These are phyloP conservation scores for Abortiporus biennis DNA, from an alignment of 1,284 basidiomycete genomes.

Conservation along the genomic window DNA sequence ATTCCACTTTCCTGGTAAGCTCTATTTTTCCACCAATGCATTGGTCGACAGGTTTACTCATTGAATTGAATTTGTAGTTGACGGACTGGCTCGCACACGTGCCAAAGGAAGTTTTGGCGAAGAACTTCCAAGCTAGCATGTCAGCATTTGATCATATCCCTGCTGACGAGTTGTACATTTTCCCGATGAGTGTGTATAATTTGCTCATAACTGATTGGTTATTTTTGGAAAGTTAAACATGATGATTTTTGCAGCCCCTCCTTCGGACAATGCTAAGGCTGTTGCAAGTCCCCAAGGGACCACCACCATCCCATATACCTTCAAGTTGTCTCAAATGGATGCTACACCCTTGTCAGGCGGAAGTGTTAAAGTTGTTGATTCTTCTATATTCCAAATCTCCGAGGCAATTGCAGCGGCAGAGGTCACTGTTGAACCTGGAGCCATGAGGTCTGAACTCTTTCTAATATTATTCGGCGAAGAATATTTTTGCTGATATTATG, in stretches of 20 bases:
- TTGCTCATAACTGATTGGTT: not conserved
- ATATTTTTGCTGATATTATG: not conserved
- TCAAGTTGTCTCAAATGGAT: constrained; percentile 45
- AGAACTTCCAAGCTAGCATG: constrained; percentile 32
- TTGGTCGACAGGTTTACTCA: not conserved
- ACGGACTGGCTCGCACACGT: constrained; percentile 34
- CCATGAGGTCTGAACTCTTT: constrained; percentile 28
- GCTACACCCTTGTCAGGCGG: constrained; percentile 49
- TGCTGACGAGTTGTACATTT: constrained; percentile 31
- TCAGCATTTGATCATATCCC: constrained; percentile 30
- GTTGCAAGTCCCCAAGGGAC: constrained; percentile 45
- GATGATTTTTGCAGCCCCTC: constrained; percentile 24
- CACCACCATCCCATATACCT: constrained; percentile 47
- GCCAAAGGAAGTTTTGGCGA: constrained; percentile 37
- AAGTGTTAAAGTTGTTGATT: constrained; percentile 54
- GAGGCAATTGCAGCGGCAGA: constrained; percentile 56
- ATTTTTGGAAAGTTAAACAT: constrained; percentile 4
- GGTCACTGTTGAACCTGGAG: constrained; percentile 58
- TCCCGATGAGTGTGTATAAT: constrained; percentile 22
- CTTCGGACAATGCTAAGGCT: constrained; percentile 31
- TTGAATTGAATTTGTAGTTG: constrained; percentile 16
- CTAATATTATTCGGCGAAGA: constrained; percentile 3
- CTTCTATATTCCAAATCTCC: constrained; percentile 40
- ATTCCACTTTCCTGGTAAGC: constrained; percentile 33
- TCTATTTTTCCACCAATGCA: constrained; percentile 5